phyloP scores from a whole-genome alignment of 192 early-diverging fungal species.

The Backusella westeae region DNA sequence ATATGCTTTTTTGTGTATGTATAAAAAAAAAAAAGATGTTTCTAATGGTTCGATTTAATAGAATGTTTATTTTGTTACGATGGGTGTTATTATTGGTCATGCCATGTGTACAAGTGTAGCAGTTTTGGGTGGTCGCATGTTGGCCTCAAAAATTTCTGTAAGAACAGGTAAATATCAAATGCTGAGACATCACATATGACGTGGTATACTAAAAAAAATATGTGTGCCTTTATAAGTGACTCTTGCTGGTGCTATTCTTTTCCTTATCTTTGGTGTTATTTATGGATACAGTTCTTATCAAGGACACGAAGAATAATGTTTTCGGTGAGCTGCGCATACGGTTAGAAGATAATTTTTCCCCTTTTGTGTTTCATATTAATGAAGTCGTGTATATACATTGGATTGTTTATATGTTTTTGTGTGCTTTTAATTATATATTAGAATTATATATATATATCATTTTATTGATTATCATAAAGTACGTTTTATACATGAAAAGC shows the following conservation, averaged over 20 bases:
- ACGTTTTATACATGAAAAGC: background rate
- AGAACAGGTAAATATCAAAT: slow-evolving; percentile 57
- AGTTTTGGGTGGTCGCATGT: slow-evolving; percentile 89
- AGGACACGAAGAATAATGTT: slow-evolving; percentile 9
- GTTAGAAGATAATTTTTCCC: background rate
- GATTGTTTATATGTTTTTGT: background rate
- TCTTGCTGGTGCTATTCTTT: slow-evolving; percentile 79
- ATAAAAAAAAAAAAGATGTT: background rate
- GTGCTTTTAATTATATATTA: background rate
- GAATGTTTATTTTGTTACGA: slow-evolving; percentile 87
- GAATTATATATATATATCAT: background rate
- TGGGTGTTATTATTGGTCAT: slow-evolving; percentile 89
- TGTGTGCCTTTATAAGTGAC: slow-evolving; percentile 55
- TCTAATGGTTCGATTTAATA: slow-evolving; percentile 29
- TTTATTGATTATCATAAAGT: background rate
- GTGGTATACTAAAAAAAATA: background rate
- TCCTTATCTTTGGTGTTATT: slow-evolving; percentile 73
- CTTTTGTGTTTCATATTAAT: background rate
- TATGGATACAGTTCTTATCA: slow-evolving; percentile 19
- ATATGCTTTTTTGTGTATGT: background rate
- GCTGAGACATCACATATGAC: background rate
- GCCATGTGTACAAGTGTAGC: slow-evolving; percentile 89
- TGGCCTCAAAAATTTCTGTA: slow-evolving; percentile 83
- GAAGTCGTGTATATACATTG: background rate
- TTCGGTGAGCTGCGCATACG: background rate